Evolutionary conservation across 495 filamentous ascomycete genomes (phyloP), one percentile per base, ranked within the genome.

Genomic region (Hyphodiscus hymeniophilus): DNA sequence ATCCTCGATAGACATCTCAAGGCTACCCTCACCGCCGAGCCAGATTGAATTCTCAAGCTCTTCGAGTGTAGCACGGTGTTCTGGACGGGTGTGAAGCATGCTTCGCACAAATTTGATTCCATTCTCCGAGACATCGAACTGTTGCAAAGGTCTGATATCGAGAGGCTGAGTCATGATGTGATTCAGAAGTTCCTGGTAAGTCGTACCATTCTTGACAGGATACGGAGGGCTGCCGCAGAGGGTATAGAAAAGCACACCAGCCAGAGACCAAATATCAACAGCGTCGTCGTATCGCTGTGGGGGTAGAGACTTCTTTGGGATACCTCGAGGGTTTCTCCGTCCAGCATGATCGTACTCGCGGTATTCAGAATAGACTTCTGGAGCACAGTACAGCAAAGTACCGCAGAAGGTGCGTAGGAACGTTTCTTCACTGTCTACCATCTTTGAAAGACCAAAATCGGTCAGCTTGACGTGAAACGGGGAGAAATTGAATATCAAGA

Each of bases 381-480:
- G 92, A 2, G 92, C 92, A 59, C 94, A 95, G 60, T 96, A 98
- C 8, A 97, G 71, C 30, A 97, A 73, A 0, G 92, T 98, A 10
- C 92, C 92, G 61, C 92, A 98, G 59, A 98, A 98, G 0, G 92
- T 97, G 58, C 89, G 86, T 2, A 98, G 73, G 55, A 95, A 95
- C 0, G 90, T 95, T 49, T 94, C 84, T 33, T 87, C 75, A 47
- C 87, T 82, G 45, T 87, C 80, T 16, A 94, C 79, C 54, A 89
- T 87, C 63, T 98, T 98, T 0, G 94, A 95, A 10, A 98, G 71
- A 2, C 89, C 89, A 68, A 98, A 98, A 60, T 98, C 92, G 0
- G 94, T 94, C 12, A 98, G 71, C 66, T 97, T 97, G 56, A 96
- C 85, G 1, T 74, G 65, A 26, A 92, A 73, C 0, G 91, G 91